Conservation (phyloP, 2,329 filamentous ascomycete genomes). For the Aureobasidium sp. region DNA sequence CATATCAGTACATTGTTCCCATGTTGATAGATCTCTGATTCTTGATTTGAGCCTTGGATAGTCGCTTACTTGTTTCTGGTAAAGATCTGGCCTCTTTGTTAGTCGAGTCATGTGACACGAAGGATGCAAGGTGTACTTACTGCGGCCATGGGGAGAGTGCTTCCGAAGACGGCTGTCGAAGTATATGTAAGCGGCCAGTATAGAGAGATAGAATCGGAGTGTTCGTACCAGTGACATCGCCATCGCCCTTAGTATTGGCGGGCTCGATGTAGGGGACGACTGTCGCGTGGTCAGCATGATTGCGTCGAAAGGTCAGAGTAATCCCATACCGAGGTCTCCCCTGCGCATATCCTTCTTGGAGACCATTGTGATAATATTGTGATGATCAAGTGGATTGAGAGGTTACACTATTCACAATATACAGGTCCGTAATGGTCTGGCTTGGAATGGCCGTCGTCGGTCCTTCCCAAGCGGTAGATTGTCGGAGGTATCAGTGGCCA, state of each 20-base stretch:
- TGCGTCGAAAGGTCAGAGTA: constrained; percentile 16
- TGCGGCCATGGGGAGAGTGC: constrained; percentile 88
- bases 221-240: constrained; percentile 62
- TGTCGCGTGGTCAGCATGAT: constrained; percentile 36
- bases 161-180: constrained; percentile 52
- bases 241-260: constrained; percentile 53
- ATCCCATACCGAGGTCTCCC: constrained; percentile 60
- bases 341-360: constrained; percentile 71
- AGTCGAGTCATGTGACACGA: constrained; percentile 24
- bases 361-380: constrained; percentile 44
- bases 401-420: not conserved
- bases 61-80: constrained; percentile 71
- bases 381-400: not conserved
- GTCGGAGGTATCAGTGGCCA: not conserved
- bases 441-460: not conserved
- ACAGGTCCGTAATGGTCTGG: constrained; percentile 20
- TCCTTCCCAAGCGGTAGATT: constrained; percentile 1
- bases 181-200: constrained; percentile 21
- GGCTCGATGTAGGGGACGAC: constrained; percentile 86
- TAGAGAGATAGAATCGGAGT: not conserved
- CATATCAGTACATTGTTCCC: not conserved
- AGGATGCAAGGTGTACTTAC: constrained; percentile 34
- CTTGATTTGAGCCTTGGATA: not conserved
- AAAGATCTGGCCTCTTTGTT: constrained; percentile 59
- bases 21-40: not conserved